A percentile compares a stretch with the other conserved stretches of the same genome.
These are phyloP conservation scores for Nicotiana sylvestris DNA, from an alignment of 257 asterid species.

Conservation along the genomic window DNA sequence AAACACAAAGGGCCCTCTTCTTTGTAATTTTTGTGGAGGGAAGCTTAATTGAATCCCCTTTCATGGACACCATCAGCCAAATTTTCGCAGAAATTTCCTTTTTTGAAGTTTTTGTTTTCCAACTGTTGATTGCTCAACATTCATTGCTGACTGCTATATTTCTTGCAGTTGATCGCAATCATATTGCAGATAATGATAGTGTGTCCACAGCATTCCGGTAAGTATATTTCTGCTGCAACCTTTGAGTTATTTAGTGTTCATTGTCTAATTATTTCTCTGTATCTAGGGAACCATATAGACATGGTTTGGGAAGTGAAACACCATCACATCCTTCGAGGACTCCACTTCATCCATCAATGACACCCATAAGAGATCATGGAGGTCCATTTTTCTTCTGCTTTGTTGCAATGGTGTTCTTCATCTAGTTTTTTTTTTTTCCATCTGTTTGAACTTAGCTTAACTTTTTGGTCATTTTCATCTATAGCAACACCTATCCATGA, in stretches of 20 bases:
- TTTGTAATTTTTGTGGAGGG: neutral
- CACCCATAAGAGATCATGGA: constrained; percentile 95
- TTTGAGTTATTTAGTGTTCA: neutral
- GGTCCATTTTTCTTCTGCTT: constrained; percentile 29
- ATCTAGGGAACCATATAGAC: constrained; percentile 69
- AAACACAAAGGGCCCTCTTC: neutral
- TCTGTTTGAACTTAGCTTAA: neutral
- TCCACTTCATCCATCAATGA: constrained; percentile 87
- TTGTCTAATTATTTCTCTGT: constrained; percentile 21
- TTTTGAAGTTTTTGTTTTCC: neutral
- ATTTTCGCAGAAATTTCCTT: neutral
- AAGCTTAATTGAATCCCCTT: neutral
- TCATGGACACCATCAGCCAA: neutral
- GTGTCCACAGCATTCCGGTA: constrained; percentile 75
- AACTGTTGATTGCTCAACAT: neutral
- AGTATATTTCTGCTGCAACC: neutral
- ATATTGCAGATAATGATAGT: constrained; percentile 65
- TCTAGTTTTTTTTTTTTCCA: neutral
- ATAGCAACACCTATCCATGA: constrained; percentile 85
- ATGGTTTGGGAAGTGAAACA: constrained; percentile 88
- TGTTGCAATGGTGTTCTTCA: neutral
- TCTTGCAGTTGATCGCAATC: constrained; percentile 72
- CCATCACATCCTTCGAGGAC: constrained; percentile 96
- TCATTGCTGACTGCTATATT: neutral
- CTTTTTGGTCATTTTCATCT: constrained; percentile 15